Evolutionary conservation across 768 basidiomycete species (phyloP).

Genomic region (Boletus insuetus): DNA sequence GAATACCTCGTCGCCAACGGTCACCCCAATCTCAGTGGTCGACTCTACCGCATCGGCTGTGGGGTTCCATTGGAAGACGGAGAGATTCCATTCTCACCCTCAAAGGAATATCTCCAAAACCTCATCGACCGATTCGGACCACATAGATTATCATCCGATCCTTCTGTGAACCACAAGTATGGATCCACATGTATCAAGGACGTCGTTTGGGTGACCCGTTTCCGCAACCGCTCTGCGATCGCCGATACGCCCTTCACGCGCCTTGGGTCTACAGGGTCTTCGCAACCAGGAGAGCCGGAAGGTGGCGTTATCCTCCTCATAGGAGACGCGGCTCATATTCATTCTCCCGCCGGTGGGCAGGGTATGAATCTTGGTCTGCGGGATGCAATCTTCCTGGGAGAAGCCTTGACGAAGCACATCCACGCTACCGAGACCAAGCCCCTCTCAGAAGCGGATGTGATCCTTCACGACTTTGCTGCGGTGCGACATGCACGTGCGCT

Average conservation of each 20-base stretch:
- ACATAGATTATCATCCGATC: slow-evolving; percentile 33
- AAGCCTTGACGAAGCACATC: slow-evolving; percentile 39
- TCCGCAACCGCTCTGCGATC: slow-evolving; percentile 44
- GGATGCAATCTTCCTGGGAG: slow-evolving; percentile 47
- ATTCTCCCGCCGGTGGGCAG: slow-evolving; percentile 55
- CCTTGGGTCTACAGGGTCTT: slow-evolving; percentile 11
- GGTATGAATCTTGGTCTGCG: slow-evolving; percentile 60
- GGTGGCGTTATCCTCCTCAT: slow-evolving; percentile 30
- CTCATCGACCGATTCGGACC: slow-evolving; percentile 44
- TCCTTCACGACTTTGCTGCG: slow-evolving; percentile 36
- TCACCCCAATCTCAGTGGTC: neutral
- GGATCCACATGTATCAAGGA: slow-evolving; percentile 36
- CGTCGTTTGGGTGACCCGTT: slow-evolving; percentile 47
- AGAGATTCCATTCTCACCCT: slow-evolving; percentile 37
- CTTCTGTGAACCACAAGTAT: slow-evolving; percentile 31
- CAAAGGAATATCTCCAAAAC: slow-evolving; percentile 43
- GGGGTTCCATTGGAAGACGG: slow-evolving; percentile 38
- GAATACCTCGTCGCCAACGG: slow-evolving; percentile 18
- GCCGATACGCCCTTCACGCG: slow-evolving; percentile 39
- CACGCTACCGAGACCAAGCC: slow-evolving; percentile 10
- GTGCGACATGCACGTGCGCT: slow-evolving; percentile 40
- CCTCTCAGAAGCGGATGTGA: slow-evolving; percentile 26
- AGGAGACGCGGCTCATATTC: slow-evolving; percentile 52
- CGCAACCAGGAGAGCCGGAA: neutral
- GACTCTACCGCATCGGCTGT: slow-evolving; percentile 41